Conservation (phyloP, 2,329 filamentous ascomycete species). For the Trichophyton benhamiae region DNA sequence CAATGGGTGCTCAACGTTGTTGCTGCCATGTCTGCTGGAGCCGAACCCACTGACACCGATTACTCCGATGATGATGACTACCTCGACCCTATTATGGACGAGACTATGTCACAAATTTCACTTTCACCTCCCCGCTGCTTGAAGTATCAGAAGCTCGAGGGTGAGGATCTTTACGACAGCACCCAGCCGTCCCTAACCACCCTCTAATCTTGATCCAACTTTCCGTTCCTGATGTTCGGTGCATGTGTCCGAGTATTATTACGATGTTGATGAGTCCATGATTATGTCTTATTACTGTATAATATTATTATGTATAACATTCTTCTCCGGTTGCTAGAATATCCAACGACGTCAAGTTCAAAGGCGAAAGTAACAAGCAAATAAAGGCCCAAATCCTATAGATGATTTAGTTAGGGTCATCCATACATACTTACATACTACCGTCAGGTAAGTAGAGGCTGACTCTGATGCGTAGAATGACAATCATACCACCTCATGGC, state of each 20-base stretch:
- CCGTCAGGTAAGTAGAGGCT: background rate
- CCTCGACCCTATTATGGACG: too few species aligned
- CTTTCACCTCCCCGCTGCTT: background rate
- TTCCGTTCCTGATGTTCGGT: background rate
- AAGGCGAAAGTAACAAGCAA: background rate
- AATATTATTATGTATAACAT: background rate
- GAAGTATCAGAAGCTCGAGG: background rate
- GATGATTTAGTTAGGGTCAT: background rate
- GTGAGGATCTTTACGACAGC: background rate
- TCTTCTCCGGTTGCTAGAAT: background rate
- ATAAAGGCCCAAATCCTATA: background rate
- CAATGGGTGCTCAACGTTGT: constrained; percentile 2
- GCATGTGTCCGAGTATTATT: background rate
- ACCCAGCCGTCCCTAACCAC: background rate
- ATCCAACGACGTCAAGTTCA: background rate
- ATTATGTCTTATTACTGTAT: background rate
- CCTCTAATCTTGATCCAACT: background rate
- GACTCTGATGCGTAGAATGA: background rate
- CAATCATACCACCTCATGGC: background rate
- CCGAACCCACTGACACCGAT: background rate
- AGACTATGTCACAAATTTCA: background rate
- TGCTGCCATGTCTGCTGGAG: background rate
- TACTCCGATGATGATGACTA: background rate
- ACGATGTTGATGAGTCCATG: background rate
- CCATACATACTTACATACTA: background rate